Conservation (phyloP, 352 stramenopile genomes). For the Phytophthora syringae region DNA sequence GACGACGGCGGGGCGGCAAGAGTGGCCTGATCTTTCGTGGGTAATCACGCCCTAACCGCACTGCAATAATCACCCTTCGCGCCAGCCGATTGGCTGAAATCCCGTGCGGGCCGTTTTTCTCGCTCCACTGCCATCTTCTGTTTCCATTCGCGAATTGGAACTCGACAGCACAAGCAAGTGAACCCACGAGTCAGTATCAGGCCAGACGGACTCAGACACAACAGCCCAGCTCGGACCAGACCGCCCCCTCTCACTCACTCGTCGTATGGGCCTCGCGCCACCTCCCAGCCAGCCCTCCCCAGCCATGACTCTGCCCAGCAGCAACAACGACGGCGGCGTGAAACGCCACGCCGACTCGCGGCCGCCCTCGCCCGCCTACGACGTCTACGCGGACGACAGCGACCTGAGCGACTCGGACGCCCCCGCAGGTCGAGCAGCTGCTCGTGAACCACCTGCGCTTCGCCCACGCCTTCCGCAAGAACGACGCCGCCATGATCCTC, state of each 20-base stretch:
- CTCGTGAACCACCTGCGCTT: conserved; percentile 68
- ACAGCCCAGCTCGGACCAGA: neutral
- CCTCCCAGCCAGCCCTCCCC: neutral
- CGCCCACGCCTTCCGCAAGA: conserved; percentile 75
- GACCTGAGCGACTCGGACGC: conserved; percentile 16
- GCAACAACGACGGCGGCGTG: conserved; percentile 2
- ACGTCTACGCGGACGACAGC: conserved; percentile 15
- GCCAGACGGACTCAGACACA: neutral
- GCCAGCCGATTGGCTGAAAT: conserved; percentile 7
- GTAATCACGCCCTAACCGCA: conserved; percentile 16
- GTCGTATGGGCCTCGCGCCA: conserved; percentile 33
- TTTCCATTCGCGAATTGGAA: neutral
- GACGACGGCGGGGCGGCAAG: conserved; percentile 9
- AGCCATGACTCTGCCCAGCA: conserved; percentile 21
- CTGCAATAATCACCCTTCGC: conserved; percentile 14
- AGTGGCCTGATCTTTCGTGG: conserved; percentile 16
- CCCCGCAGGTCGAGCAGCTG: conserved; percentile 49
- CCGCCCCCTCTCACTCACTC: neutral
- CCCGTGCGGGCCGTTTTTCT: conserved; percentile 16
- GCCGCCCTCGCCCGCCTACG: conserved; percentile 22
- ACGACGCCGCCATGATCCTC: conserved; percentile 71
- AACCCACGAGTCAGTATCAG: neutral
- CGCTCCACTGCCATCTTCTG: conserved; percentile 9
- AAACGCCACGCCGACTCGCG: conserved; percentile 23
- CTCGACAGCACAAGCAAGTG: no score